Conservation (phyloP, 495 filamentous ascomycete species). For the Aspergillus diversus region DNA sequence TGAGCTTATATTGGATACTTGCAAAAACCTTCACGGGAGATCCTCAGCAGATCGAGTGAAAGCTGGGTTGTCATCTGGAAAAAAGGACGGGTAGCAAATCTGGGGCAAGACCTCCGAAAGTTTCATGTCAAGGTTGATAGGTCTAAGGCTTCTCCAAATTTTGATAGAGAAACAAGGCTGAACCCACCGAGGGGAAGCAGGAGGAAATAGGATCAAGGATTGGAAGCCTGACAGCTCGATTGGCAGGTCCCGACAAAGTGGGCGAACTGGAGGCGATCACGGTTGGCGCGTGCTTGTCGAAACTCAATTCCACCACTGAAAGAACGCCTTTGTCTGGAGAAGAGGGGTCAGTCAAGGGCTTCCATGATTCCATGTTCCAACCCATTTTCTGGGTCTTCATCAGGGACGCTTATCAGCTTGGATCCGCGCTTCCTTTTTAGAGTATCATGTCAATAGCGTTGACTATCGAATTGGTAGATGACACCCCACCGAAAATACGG, state of each 20-base stretch:
- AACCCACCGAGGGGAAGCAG: neutral
- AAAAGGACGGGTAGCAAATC: neutral
- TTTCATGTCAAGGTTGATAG: neutral
- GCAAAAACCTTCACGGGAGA: slow-evolving; percentile 48
- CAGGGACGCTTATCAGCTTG: slow-evolving; percentile 7
- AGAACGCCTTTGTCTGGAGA: slow-evolving; percentile 17
- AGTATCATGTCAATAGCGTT: neutral
- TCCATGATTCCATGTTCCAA: neutral
- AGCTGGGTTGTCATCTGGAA: slow-evolving; percentile 14
- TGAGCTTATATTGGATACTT: slow-evolving; percentile 35
- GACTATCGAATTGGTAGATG: neutral
- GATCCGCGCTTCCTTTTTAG: neutral
- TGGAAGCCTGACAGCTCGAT: slow-evolving; percentile 10
- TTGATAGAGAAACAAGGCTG: neutral
- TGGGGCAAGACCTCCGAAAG: neutral
- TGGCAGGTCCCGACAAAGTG: slow-evolving; percentile 36
- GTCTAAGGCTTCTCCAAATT: neutral
- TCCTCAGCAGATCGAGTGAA: slow-evolving; percentile 43
- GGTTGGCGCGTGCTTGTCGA: slow-evolving; percentile 45
- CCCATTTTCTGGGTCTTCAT: neutral
- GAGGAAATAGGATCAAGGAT: slow-evolving; percentile 5
- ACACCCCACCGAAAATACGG: neutral
- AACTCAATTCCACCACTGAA: slow-evolving; percentile 40
- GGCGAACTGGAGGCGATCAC: slow-evolving; percentile 40
- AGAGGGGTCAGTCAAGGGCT: neutral